phyloP scores from a whole-genome alignment of 306 rosid species.

The Vachellia collinsii region DNA sequence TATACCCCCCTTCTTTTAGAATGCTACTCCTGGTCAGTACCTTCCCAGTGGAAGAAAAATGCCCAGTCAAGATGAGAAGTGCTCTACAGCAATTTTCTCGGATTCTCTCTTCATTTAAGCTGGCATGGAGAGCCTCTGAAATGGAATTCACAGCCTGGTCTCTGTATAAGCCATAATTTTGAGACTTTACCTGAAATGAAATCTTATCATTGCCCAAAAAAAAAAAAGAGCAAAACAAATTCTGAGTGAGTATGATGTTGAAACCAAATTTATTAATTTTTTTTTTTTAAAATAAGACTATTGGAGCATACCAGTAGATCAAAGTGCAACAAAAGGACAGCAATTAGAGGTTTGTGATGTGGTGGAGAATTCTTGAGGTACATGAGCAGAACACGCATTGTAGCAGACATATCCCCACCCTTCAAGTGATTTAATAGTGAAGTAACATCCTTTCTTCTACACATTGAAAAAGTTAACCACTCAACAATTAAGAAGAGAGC shows the following conservation, averaged over 20 bases:
- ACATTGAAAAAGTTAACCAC: background rate
- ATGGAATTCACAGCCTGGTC: constrained; percentile 67
- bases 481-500: background rate
- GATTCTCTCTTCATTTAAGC: constrained; percentile 58
- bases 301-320: constrained; percentile 50
- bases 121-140: constrained; percentile 61
- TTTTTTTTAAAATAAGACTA: background rate
- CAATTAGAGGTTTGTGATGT: constrained; percentile 47
- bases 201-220: constrained; percentile 24
- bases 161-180: constrained; percentile 55
- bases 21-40: constrained; percentile 43
- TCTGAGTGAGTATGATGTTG: background rate
- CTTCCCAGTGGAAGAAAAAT: constrained; percentile 57
- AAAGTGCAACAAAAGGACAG: constrained; percentile 55
- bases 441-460: constrained; percentile 54
- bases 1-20: constrained; percentile 33
- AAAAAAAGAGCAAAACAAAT: background rate
- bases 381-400: constrained; percentile 45
- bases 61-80: constrained; percentile 63
- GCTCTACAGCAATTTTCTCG: constrained; percentile 65
- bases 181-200: constrained; percentile 56
- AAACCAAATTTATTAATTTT: background rate
- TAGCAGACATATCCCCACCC: constrained; percentile 42
- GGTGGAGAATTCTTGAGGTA: constrained; percentile 50
- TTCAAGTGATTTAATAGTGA: constrained; percentile 45